phyloP scores from a whole-genome alignment of 306 rosid genomes.

The barrel medic (Medicago truncatula) region DNA sequence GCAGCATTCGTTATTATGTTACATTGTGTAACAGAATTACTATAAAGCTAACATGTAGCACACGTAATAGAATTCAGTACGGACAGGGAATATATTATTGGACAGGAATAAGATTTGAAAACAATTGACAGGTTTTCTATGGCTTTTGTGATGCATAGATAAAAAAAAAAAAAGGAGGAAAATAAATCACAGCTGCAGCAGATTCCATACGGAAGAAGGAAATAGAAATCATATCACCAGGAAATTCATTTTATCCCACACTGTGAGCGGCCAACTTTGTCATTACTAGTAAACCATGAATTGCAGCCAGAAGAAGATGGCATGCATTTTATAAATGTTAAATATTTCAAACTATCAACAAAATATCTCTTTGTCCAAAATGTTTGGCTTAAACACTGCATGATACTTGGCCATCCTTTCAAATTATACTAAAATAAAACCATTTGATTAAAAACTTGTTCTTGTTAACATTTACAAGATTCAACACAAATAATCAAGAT shows the following conservation, averaged over 20 bases:
- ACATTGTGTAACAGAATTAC: conserved; percentile 17
- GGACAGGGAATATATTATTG: neutral
- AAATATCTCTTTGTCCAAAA: conserved; percentile 6
- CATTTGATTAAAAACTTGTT: too few species aligned
- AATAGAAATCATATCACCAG: neutral
- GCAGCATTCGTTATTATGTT: conserved; percentile 21
- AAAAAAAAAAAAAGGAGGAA: neutral
- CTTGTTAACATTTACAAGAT: neutral
- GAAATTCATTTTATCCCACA: too few species aligned
- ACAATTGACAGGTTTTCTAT: neutral
- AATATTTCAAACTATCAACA: conserved; percentile 1
- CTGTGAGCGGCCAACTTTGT: too few species aligned
- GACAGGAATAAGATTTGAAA: conserved; percentile 6
- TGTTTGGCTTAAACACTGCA: neutral
- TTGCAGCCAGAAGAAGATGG: too few species aligned
- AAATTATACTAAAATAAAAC: neutral
- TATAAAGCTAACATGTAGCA: conserved; percentile 35
- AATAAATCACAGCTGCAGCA: neutral
- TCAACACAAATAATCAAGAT: neutral
- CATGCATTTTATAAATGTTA: neutral
- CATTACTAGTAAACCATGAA: too few species aligned
- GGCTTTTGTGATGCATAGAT: conserved; percentile 7
- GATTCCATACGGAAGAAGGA: neutral
- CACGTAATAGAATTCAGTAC: neutral
- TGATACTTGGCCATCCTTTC: conserved; percentile 1